Conservation (phyloP, 495 filamentous ascomycete species). For the Aspergillus funiculosus region DNA sequence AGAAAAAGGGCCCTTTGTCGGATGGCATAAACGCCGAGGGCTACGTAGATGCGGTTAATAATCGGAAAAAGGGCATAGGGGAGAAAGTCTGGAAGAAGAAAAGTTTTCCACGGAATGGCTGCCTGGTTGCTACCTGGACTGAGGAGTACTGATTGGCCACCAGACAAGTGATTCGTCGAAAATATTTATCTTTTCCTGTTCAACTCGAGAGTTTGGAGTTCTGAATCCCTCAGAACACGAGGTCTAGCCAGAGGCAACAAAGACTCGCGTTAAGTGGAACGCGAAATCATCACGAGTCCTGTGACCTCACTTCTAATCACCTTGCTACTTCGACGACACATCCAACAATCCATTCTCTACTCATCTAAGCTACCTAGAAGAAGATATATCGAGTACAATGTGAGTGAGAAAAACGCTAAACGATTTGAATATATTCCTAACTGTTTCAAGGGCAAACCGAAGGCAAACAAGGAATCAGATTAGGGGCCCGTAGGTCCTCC, state of each 20-base stretch:
- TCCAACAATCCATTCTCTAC: not conserved
- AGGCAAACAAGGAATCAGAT: conserved; percentile 48
- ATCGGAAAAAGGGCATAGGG: conserved; percentile 2
- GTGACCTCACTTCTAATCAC: conserved; percentile 25
- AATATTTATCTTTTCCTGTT: not conserved
- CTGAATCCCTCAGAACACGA: conserved; percentile 5
- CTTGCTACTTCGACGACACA: not conserved
- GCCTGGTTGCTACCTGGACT: not conserved
- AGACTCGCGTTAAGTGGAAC: conserved; percentile 45
- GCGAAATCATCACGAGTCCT: conserved; percentile 42
- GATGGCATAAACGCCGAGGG: too few species aligned
- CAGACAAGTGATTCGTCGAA: conserved; percentile 3
- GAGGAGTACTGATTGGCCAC: conserved; percentile 6
- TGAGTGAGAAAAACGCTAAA: not conserved
- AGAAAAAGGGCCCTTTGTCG: not conserved
- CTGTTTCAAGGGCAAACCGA: conserved; percentile 32
- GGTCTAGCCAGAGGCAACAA: conserved; percentile 5
- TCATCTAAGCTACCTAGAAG: not conserved
- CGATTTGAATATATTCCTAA: conserved; percentile 13
- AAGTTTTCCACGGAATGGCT: conserved; percentile 10
- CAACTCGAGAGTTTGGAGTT: not conserved
- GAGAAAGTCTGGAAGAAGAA: conserved; percentile 11
- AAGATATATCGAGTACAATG: conserved; percentile 9
- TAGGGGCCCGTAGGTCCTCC: conserved; percentile 53
- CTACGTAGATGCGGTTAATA: too few species aligned